Base-by-base conservation (phyloP, 192 early-diverging fungal genomes). In the Linnemannia zychae region DNA sequence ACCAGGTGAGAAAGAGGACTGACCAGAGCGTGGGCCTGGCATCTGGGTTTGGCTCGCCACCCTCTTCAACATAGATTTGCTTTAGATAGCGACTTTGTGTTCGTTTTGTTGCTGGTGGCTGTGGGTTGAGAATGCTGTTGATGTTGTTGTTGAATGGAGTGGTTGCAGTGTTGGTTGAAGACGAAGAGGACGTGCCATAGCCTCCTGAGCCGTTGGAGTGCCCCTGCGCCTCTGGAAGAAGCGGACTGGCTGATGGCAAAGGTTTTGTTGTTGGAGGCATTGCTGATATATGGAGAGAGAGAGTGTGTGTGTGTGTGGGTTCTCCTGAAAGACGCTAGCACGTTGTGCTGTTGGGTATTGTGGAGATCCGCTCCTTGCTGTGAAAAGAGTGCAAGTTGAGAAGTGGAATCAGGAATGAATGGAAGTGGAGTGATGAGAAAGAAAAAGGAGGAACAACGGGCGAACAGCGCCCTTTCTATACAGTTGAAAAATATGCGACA, bases 1-100 rank as follows among this genome's bases (percentile, higher is more conserved):
- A 73, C 88, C 88, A 89, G 9, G 72, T 20, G 52, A 82, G 37
- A 33, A 82, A 73, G 1, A 85, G 7, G 2, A 60, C 20, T 0
- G 78, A 78, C 48, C 74, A 79, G n/a, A n/a, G n/a, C n/a, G 76
- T 7, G 9, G 88, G 85, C 7, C 47, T 75, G 0, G 67, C 77
- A 36, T 87, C 88, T 7, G 81, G 85, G n/a, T 48, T 72, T 6
- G 24, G 7, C 6, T 67, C n/a, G 3, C 17, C 36, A 0, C 37
- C 67, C 12, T 40, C 49, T 22, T 22, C 34, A 0, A 17, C 7
- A 18, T 68, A 38, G 37, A 38, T 18, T 20, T 46, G 22, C 1
- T 63, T 63, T 63, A 28, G 24, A 28, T 63, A 73, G 20, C 46
- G 50, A 12, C 44, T 73, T 2, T 34, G 13, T 49, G 6, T 73